These are phyloP conservation scores for Onygena corvina DNA, from an alignment of 2,329 filamentous ascomycete genomes.

Conservation along the genomic window DNA sequence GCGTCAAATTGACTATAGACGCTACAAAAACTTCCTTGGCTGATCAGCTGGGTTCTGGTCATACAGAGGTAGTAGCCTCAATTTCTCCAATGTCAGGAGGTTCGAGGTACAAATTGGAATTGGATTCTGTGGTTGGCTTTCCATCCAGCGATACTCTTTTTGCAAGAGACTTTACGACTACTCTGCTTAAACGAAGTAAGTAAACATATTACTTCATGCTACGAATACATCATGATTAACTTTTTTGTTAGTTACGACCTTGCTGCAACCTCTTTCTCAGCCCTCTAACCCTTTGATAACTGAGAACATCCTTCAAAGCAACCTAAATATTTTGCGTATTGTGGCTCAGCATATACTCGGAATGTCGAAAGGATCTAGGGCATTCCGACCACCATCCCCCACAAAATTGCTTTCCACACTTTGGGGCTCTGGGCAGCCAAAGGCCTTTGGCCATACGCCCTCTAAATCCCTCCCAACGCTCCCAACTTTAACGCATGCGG, in stretches of 20 bases:
- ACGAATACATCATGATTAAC: neutral
- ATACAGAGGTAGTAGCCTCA: constrained; percentile 45
- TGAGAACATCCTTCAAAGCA: constrained; percentile 60
- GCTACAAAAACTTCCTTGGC: constrained; percentile 22
- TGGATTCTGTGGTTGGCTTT: constrained; percentile 56
- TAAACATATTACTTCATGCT: constrained; percentile 10
- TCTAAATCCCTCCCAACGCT: constrained; percentile 27
- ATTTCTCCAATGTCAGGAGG: constrained; percentile 58
- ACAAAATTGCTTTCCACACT: constrained; percentile 83
- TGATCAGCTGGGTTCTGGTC: constrained; percentile 24
- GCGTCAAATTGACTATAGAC: constrained; percentile 29
- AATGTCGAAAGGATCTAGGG: constrained; percentile 47
- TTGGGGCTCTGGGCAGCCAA: constrained; percentile 47
- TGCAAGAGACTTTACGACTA: constrained; percentile 59
- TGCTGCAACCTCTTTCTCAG: constrained; percentile 59
- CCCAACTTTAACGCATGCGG: constrained; percentile 32
- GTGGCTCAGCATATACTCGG: constrained; percentile 52
- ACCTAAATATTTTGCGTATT: constrained; percentile 63
- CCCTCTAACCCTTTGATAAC: constrained; percentile 40
- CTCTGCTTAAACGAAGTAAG: constrained; percentile 62
- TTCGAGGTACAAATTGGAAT: constrained; percentile 42
- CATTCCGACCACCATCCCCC: constrained; percentile 68
- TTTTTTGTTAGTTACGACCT: constrained; percentile 49
- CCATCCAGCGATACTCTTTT: constrained; percentile 63
- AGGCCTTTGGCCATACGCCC: constrained; percentile 23